A percentile compares a stretch with the other conserved stretches of the same genome.
Evolutionary conservation across 164 flowering plant species (phyloP).

Genomic region (Kalanchoe fedtschenkoi): DNA sequence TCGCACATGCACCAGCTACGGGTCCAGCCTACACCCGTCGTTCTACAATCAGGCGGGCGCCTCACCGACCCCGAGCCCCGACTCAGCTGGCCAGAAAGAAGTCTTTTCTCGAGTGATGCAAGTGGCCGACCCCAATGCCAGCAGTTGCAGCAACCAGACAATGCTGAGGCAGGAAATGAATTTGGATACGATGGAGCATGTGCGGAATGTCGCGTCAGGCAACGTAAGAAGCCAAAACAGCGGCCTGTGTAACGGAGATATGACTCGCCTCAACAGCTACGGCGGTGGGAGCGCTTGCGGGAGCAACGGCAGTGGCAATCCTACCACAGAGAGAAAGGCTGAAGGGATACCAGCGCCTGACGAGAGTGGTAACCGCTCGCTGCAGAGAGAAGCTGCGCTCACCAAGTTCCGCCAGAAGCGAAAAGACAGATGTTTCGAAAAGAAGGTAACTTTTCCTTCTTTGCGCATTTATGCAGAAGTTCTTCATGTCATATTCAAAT

Average conservation of each 20-base stretch:
- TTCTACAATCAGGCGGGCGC: conserved; percentile 30
- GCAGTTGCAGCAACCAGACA: conserved; percentile 9
- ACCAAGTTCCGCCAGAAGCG: conserved; percentile 81
- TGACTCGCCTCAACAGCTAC: conserved; percentile 27
- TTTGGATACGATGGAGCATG: conserved; percentile 30
- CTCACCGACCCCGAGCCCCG: conserved; percentile 28
- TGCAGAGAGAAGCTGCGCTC: conserved; percentile 84
- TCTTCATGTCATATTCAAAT: background rate
- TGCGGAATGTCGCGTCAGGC: conserved; percentile 25
- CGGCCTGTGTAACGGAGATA: conserved; percentile 40
- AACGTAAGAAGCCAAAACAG: conserved; percentile 52
- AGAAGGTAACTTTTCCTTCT: conserved; percentile 40
- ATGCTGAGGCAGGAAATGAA: conserved; percentile 17
- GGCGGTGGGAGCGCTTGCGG: conserved; percentile 36
- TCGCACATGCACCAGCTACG: conserved; percentile 22
- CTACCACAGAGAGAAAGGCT: conserved; percentile 30
- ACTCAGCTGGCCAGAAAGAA: conserved; percentile 24
- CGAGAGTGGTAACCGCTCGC: conserved; percentile 29
- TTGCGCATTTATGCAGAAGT: background rate
- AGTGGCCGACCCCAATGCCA: conserved; percentile 23
- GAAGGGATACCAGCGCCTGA: conserved; percentile 18
- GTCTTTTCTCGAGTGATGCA: conserved; percentile 14
- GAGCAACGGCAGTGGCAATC: conserved; percentile 33
- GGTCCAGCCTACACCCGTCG: conserved; percentile 30
- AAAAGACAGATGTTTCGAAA: conserved; percentile 88